Conservation (phyloP, 1,284 basidiomycete species). For the Irpex rosettiformis region DNA sequence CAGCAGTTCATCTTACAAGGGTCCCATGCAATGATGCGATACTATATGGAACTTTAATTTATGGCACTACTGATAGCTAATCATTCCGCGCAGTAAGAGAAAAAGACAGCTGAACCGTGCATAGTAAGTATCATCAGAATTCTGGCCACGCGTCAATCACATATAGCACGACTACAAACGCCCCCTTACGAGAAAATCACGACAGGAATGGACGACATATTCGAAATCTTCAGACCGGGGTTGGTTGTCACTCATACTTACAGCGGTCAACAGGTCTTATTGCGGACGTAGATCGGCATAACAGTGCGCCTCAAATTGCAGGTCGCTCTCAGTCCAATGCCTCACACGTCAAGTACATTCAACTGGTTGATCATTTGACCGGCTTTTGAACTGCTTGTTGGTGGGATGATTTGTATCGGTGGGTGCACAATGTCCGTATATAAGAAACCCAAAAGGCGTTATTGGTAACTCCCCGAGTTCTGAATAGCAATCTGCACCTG, state of each 20-base stretch:
- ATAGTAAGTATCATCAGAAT: too few relatives aligned
- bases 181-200: neutral
- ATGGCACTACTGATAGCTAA: too few relatives aligned
- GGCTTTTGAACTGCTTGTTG: neutral
- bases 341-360: neutral
- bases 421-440: neutral
- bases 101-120: too few relatives aligned
- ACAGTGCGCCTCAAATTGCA: neutral
- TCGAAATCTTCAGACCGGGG: neutral
- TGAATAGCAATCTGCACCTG: neutral
- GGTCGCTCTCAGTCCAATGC: too few relatives aligned
- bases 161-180: too few relatives aligned
- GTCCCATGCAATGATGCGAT: too few relatives aligned
- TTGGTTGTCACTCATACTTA: neutral
- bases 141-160: too few relatives aligned
- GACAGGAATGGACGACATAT: neutral
- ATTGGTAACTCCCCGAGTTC: neutral
- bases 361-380: neutral
- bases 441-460: neutral
- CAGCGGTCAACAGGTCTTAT: neutral
- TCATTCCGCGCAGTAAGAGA: too few relatives aligned
- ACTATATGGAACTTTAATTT: too few relatives aligned
- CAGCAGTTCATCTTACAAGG: too few relatives aligned
- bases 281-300: neutral
- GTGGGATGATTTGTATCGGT: neutral